phyloP scores from a whole-genome alignment of 108 stramenopile genomes.

The Fragilaria crotonensis region DNA sequence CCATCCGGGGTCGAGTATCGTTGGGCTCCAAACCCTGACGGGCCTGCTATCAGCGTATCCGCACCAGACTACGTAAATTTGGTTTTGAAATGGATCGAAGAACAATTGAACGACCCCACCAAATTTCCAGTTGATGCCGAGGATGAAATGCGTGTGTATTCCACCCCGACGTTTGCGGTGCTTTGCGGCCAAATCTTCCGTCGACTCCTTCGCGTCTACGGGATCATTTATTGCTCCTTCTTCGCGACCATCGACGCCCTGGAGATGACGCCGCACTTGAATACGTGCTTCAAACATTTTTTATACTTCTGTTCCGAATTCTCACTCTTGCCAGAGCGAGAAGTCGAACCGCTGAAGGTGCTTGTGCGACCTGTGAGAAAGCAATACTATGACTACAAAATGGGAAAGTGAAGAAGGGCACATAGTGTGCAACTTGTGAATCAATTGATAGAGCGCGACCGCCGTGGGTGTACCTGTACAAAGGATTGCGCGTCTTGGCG shows the following conservation, averaged over 20 bases:
- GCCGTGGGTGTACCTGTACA: no score
- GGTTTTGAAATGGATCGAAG: slow-evolving; percentile 82
- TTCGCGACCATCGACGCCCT: slow-evolving; percentile 85
- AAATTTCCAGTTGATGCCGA: slow-evolving; percentile 89
- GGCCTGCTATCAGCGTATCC: slow-evolving; percentile 59
- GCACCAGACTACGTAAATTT: slow-evolving; percentile 87
- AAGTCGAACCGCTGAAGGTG: slow-evolving; percentile 83
- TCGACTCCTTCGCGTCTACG: slow-evolving; percentile 85
- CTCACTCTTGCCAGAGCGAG: slow-evolving; percentile 80
- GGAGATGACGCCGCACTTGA: slow-evolving; percentile 87
- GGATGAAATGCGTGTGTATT: slow-evolving; percentile 73
- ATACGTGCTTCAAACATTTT: slow-evolving; percentile 90
- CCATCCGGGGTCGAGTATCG: slow-evolving; percentile 86
- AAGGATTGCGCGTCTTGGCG: no score
- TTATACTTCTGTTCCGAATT: slow-evolving; percentile 92
- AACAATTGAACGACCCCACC: slow-evolving; percentile 83
- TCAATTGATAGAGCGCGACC: no score
- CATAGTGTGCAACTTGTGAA: no score
- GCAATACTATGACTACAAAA: slow-evolving; percentile 76
- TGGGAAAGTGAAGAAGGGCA: no score
- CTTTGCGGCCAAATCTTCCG: slow-evolving; percentile 84
- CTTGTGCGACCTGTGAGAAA: slow-evolving; percentile 84
- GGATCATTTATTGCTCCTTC: slow-evolving; percentile 84
- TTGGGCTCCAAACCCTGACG: slow-evolving; percentile 51
- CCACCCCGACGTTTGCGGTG: slow-evolving; percentile 83